A percentile compares a stretch with the other conserved stretches of the same genome.
These are phyloP conservation scores for Phialophora macrospora DNA, from an alignment of 2,329 filamentous ascomycete species.

Conservation along the genomic window DNA sequence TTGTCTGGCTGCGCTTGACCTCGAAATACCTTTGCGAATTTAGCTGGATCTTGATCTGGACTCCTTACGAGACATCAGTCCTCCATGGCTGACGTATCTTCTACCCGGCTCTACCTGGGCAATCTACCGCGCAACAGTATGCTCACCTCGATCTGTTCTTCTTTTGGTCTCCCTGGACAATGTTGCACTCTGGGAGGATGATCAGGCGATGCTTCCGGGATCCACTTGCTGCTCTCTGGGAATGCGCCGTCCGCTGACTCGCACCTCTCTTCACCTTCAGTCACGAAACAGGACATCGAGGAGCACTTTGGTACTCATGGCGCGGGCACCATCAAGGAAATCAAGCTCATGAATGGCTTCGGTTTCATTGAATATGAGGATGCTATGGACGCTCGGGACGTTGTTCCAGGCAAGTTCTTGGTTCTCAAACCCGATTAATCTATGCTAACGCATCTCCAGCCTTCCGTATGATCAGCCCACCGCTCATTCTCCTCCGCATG, in stretches of 20 bases:
- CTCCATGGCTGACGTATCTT: conserved; percentile 82
- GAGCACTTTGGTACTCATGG: conserved; percentile 94
- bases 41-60: conserved; percentile 17
- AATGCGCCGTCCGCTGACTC: conserved; percentile 35
- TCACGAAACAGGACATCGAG: conserved; percentile 96
- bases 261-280: conserved; percentile 53
- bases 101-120: conserved; percentile 93
- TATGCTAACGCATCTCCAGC: conserved; percentile 26
- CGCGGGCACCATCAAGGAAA: conserved; percentile 95
- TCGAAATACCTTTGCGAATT: conserved; percentile 5
- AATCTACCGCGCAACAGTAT: conserved; percentile 96
- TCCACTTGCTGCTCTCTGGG: conserved; percentile 21
- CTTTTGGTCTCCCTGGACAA: conserved; percentile 34
- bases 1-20: conserved; percentile 9
- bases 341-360: conserved; percentile 99
- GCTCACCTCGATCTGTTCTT: conserved; percentile 44
- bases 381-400: conserved; percentile 95
- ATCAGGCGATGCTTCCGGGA: conserved; percentile 28
- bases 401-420: conserved; percentile 82
- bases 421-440: neutral
- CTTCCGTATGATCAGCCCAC: conserved; percentile 31
- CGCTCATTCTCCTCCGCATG: neutral
- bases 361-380: conserved; percentile 99
- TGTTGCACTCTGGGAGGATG: conserved; percentile 34
- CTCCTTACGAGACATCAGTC: conserved; percentile 7